phyloP scores from a whole-genome alignment of 306 rosid genomes.

The cucumber (Cucumis sativus) region DNA sequence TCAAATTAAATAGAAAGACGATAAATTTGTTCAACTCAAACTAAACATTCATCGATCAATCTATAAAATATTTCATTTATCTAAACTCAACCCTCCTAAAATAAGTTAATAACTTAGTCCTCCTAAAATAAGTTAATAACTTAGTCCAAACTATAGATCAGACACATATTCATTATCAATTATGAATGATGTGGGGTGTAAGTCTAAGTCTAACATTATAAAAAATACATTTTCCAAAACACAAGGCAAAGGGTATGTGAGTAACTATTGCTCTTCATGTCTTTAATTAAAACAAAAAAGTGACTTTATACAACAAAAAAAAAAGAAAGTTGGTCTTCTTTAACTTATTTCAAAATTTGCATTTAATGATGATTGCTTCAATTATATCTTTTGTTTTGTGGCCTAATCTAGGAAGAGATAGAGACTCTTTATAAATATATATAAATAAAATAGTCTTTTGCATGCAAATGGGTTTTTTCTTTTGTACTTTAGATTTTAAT shows the following conservation, averaged over 20 bases:
- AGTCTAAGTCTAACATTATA: background rate
- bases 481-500: conserved; percentile 3
- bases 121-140: too few species aligned
- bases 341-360: background rate
- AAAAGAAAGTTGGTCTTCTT: background rate
- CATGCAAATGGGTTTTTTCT: background rate
- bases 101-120: too few species aligned
- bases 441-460: background rate
- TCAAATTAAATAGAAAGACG: too few species aligned
- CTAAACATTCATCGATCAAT: too few species aligned
- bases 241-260: background rate
- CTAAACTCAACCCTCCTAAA: too few species aligned
- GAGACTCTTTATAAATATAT: background rate
- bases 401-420: background rate
- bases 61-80: too few species aligned
- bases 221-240: background rate
- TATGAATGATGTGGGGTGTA: background rate
- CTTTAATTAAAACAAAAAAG: background rate
- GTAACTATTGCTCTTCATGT: conserved; percentile 7
- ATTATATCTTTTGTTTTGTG: conserved; percentile 3
- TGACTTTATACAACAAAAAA: background rate
- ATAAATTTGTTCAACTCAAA: too few species aligned
- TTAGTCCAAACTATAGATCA: too few species aligned
- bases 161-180: background rate
- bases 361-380: conserved; percentile 8